Base-by-base conservation (phyloP, 352 stramenopile species). In the Phytophthora pisi region DNA sequence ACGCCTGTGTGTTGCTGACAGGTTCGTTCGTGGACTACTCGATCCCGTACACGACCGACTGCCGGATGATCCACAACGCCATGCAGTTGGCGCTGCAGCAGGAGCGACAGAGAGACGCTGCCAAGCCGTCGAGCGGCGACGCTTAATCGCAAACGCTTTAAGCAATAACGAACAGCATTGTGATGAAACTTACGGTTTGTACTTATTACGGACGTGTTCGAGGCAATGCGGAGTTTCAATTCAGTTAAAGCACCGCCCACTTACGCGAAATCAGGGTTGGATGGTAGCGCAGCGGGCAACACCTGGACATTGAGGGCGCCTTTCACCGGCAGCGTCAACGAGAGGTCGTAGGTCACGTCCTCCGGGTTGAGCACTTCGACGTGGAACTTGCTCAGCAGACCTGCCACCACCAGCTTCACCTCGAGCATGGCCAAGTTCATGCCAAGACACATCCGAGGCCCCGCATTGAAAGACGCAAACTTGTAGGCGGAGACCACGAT, bases 1-100 rank as follows among this genome's bases (percentile, higher is more conserved):
- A 16, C 34, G 34, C n/a, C 11, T 15, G 34, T 16, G 34, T 42
- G 34, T 11, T 42, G 11, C 5, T 42, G 5, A 5, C 36, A 42
- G 86, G 86, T 11, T 95, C 86, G 18, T 95, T 95, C 45, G 78
- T 95, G 49, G 86, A 95, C 70, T 95, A 95, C 67, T 93, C 86
- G 62, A 78, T 91, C 45, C 86, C 86, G 53, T 95, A 95, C 75
- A 93, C 85, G 23, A 81, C 79, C 46, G 85, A 93, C 76, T 93
- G 85, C 65, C 77, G 85, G 2, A 79, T 88, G 62, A 93, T 93
- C 64, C 82, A 90, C 66, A 93, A 93, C 57, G 79, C 85, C 36
- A 77, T 93, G 73, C 79, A 90, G 51, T 66, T 93, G 34, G 81
- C 85, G 31, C 50, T 93, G 45, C 81, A 91, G 64, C 70, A 93